Base-by-base conservation (phyloP, 192 early-diverging fungal genomes). In the Dissophora globulifera region DNA sequence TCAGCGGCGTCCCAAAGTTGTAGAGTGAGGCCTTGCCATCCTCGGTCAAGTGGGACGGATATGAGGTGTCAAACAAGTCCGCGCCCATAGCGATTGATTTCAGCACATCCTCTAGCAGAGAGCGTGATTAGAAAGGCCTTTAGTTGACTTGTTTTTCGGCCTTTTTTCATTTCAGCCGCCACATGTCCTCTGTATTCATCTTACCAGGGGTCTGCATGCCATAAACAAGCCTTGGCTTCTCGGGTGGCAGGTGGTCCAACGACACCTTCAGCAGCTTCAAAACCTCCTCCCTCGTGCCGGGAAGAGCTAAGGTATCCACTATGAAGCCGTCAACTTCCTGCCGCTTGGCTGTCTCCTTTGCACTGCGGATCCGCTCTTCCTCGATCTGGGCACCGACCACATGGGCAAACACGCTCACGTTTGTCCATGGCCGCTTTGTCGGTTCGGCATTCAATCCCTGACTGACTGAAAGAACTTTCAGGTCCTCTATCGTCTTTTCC, bases 11-110 rank as follows among this genome's bases (percentile, higher is more conserved):
- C 23, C 79, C 80, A 48, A 91, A 85, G 27, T 69, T 63, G 58
- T 88, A 89, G 3, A 79, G 76, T 19, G 89, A 84, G 11, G 92
- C 92, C 45, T 86, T 82, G 17, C 92, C 92, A 47, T 85, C 81
- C 40, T 90, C 85, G 3, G 90, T 89, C 63, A 88, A 75, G 11
- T 85, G 82, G 31, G 67, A 85, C 19, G 89, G 80, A 68, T 93
- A 93, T 50, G 80, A 78, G 23, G 86, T 86, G 78, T 93, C 90
- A 72, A 93, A 91, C 49, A 93, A 53, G 61, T 93, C 92, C 20
- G 88, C 82, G 3, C 92, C 92, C 4, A 80, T 35, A 1, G 65
- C 50, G 42, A 89, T 74, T n/a, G 78, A 84, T 46, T 41, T 48
- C 38, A 89, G 56, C 25, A 89, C 78, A 19, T 81, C 68, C 69